Conservation (phyloP, 495 filamentous ascomycete genomes). For the Oleoguttula mirabilis region DNA sequence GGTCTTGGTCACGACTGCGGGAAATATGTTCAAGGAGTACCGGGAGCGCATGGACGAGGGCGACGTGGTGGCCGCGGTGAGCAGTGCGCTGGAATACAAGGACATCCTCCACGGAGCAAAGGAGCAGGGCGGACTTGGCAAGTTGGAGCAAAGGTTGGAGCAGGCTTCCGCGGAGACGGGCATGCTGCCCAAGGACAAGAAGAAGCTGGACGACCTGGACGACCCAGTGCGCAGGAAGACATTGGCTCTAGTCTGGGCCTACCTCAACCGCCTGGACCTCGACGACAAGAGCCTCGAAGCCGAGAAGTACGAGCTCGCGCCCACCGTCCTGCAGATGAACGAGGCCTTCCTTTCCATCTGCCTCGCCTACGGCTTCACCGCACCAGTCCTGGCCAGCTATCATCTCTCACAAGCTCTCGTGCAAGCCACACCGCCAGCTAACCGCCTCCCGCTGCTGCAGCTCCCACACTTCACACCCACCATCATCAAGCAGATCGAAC, state of each 20-base stretch:
- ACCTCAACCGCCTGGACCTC: slow-evolving; percentile 72
- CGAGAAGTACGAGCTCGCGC: slow-evolving; percentile 69
- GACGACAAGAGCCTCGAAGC: slow-evolving; percentile 59
- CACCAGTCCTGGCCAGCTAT: slow-evolving; percentile 73
- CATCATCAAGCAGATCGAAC: slow-evolving; percentile 61
- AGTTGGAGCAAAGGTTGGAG: slow-evolving; percentile 62
- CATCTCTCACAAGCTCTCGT: slow-evolving; percentile 70
- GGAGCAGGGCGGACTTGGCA: slow-evolving; percentile 61
- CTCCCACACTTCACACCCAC: slow-evolving; percentile 74
- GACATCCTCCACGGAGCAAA: slow-evolving; percentile 58
- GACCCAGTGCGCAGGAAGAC: slow-evolving; percentile 66
- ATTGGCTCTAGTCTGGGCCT: slow-evolving; percentile 87
- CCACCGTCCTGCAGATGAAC: slow-evolving; percentile 71
- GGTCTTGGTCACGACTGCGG: slow-evolving; percentile 80
- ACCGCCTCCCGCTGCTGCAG: slow-evolving; percentile 65
- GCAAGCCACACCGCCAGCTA: slow-evolving; percentile 75
- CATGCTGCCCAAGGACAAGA: slow-evolving; percentile 56
- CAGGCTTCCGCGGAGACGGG: slow-evolving; percentile 37
- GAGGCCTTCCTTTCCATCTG: slow-evolving; percentile 78
- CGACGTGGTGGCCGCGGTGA: slow-evolving; percentile 66
- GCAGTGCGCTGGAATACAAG: slow-evolving; percentile 70
- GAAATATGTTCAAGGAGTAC: slow-evolving; percentile 86
- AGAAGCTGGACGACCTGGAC: slow-evolving; percentile 55
- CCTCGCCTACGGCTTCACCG: slow-evolving; percentile 74
- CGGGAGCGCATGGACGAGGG: slow-evolving; percentile 68